A percentile compares a stretch with the other conserved stretches of the same genome.
phyloP scores from a whole-genome alignment of 2,329 filamentous ascomycete species.

The Penicillium sp. region DNA sequence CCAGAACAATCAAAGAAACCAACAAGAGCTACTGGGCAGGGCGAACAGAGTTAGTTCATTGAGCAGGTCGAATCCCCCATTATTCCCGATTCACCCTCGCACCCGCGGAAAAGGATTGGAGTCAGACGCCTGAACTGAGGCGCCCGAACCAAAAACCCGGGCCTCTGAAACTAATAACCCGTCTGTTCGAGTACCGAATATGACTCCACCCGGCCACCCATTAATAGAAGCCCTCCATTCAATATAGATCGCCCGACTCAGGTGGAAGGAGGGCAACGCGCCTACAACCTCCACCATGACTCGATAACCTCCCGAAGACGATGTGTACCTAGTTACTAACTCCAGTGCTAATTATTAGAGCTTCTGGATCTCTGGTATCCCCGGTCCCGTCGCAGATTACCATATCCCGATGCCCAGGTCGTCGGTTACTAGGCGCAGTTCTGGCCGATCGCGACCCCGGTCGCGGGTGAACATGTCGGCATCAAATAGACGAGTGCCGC shows the following conservation, averaged over 20 bases:
- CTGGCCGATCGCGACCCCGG: background rate
- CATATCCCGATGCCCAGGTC: background rate
- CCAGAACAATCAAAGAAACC: background rate
- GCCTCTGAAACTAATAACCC: background rate
- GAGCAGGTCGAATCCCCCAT: background rate
- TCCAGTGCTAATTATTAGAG: background rate
- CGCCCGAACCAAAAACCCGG: background rate
- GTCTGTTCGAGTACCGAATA: too few species aligned
- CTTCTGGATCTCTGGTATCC: background rate
- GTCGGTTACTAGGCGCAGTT: background rate
- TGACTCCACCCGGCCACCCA: background rate
- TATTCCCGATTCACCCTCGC: background rate
- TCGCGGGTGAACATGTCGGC: slow-evolving; percentile 6
- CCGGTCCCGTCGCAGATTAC: background rate
- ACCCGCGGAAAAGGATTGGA: background rate
- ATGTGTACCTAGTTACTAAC: background rate
- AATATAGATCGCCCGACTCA: background rate
- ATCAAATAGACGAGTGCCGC: background rate
- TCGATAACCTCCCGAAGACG: background rate
- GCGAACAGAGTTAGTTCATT: background rate
- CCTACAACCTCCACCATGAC: background rate
- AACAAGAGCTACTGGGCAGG: background rate
- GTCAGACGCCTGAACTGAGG: background rate
- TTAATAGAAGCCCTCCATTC: background rate
- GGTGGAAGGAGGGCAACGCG: background rate